Evolutionary conservation across 2,329 filamentous ascomycete species (phyloP), one percentile per base, ranked within the genome.

Genomic region (Venturia asperata): DNA sequence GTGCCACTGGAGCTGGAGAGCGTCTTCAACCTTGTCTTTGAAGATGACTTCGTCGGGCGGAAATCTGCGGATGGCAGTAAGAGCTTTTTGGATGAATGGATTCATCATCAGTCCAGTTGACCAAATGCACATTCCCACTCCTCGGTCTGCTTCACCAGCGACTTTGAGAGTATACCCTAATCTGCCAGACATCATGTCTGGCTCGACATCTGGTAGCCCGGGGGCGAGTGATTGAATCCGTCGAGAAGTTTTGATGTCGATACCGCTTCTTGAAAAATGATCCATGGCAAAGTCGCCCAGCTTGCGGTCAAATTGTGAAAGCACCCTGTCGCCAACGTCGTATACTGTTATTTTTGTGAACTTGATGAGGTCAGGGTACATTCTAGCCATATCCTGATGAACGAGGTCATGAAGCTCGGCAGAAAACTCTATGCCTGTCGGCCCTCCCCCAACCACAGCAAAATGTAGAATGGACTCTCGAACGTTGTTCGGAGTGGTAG

Each of bases 81-180:
- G 76, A 0, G 88, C 78, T 58, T 83, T 81, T 66, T 82, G 78
- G 15, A 92, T 80, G 27, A 92, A 85, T 1, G 89, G 88, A 72
- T 92, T 92, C 77, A 88, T 87, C 86, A 89, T 91, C 2, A 92
- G 78, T 0, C 88, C 88, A 91, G 49, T 91, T 86, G 10, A 89
- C 87, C 75, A 91, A 39, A 66, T 64, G 21, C 65, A 66, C 65
- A 91, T 84, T 9, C 84, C 84, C 15, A 90, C 78, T 62, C 89
- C 87, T 1, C 86, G 75, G 55, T 85, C 83, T 13, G 85, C 85
- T 70, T 86, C 82, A 73, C 91, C 86, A 71, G 85, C 82, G 61
- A 90, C 81, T 67, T 82, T 83, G 65, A 91, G 76, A 63, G 84
- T 85, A 66, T 75, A 80, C 27, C 75, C 68, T 7, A 67, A 65